These are phyloP conservation scores for Cunninghamia lanceolata DNA, from an alignment of 75 land plant species.

Conservation along the genomic window DNA sequence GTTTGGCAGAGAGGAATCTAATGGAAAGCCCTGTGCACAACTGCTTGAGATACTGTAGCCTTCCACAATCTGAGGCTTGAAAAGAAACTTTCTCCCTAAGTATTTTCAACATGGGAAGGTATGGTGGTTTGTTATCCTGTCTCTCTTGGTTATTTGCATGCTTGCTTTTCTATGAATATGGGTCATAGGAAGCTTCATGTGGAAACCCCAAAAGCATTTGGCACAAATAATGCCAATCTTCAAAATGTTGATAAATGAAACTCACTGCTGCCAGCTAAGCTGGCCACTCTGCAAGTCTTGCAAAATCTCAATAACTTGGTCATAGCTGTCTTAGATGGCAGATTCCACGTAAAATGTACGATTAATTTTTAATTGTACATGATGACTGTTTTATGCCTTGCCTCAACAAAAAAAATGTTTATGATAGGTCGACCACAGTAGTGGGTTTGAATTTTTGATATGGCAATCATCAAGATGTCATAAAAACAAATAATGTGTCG, in stretches of 20 bases:
- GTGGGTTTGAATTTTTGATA: not conserved
- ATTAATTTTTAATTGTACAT: not conserved
- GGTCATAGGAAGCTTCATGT: not conserved
- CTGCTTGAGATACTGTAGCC: not conserved
- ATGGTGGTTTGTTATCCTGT: not conserved
- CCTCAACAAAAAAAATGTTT: not conserved
- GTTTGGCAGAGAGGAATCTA: not conserved
- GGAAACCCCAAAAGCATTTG: too few species aligned
- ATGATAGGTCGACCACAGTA: not conserved
- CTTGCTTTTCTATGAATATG: too few species aligned
- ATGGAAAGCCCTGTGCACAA: not conserved
- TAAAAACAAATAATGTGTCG: not conserved
- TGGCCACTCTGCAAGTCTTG: not conserved
- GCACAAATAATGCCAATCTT: not conserved
- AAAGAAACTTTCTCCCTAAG: too few species aligned
- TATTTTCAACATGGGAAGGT: not conserved
- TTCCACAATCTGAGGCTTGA: not conserved
- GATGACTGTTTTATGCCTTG: not conserved
- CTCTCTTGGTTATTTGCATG: not conserved
- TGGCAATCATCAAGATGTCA: not conserved
- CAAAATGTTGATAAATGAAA: too few species aligned
- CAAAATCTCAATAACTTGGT: too few species aligned
- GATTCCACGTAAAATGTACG: not conserved
- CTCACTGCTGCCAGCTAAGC: not conserved
- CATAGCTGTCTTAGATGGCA: too few species aligned